Base-by-base conservation (phyloP, 2,329 filamentous ascomycete genomes). In the Hymenoscyphus linearis region DNA sequence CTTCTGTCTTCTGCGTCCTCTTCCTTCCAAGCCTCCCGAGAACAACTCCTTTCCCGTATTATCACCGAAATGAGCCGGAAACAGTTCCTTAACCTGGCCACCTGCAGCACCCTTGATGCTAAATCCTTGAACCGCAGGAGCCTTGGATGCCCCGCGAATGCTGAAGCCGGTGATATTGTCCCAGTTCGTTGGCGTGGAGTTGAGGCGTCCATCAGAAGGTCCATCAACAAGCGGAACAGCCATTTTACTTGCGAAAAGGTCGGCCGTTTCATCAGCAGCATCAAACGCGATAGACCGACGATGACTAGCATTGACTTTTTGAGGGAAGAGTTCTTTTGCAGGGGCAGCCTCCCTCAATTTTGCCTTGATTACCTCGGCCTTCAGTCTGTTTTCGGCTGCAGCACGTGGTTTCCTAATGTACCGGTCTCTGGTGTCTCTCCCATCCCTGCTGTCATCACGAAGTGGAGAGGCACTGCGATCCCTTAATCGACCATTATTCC, bases 31-130 rank as follows among this genome's bases (percentile, higher is more conserved):
- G 68, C 82, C 83, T 58, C 84, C 81, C 27, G 85, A 70, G 68
- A 91, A 89, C 16, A 91, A 74, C 71, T 92, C 89, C 74, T 89
- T 91, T 56, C 84, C 85, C 2, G 81, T 75, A 70, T 90, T 90
- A 22, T 72, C 74, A 27, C 77, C 78, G 52, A 85, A 82, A 66
- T 85, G 88, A 16, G 80, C 79, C 0, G 88, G 88, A 68, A 91
- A 91, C 22, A 92, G 73, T 72, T 92, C 89, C 66, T 83, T 86
- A 68, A 75, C 77, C 5, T 74, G 74, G 1, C 78, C 77, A 2
- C 87, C 87, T 12, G 84, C 85, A 2, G 79, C 77, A 2, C 88
- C 89, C 70, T 89, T 91, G 72, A 91, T 91, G 12, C 80, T 78
- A 64, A 90, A 82, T 0, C 82, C 85, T 26, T 76, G 76, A 34